Evolutionary conservation across 257 asterid genomes (phyloP), one percentile per base, ranked within the genome.

Genomic region (Solanum microdontum): DNA sequence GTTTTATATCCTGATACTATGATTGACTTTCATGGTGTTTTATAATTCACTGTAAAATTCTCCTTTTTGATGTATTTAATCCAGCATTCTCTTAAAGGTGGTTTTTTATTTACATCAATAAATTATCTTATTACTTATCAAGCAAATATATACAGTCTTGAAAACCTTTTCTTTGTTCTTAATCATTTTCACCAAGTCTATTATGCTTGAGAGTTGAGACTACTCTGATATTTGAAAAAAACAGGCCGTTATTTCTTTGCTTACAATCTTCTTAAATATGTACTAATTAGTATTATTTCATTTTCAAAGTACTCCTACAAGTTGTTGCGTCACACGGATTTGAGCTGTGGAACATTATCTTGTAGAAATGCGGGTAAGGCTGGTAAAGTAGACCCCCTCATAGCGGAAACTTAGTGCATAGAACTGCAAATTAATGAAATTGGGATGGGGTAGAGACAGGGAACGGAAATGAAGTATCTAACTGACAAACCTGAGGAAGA

Each of bases 401-500:
- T 60, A 60, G 26, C 13, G 28, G 68, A 21, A 2, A 28, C 68
- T 60, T 60, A 21, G 68, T 60, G 28, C 69, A 58, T 15, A 0
- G n/a, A 55, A 55, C 69, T 66, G 19, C 33, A 30, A 66, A 26
- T 66, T 66, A 66, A 66, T 66, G 34, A 66, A 66, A 62, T 23
- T 3, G 70, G 30, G 70, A 45, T 5, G 10, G 66, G 68, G 68
- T 8, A 11, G 7, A 4, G 17, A 24, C 4, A 28, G 10, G 36
- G 17, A 28, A 28, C 36, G 36, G 36, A 68, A 68, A 70, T 70
- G 13, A 23, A 32, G 79, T 70, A 7, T 37, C 7, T 76, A 76
- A 11, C 60, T 9, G 55, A 76, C 83, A 69, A 60, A 95, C 99
- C 98, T 89, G 97, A 88, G 69, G 98, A 90, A 26, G 98, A 82